Evolutionary conservation across 139 green algal genomes (phyloP), one percentile per base, ranked within the genome.

Genomic region (Edaphochlamys debaryana): DNA sequence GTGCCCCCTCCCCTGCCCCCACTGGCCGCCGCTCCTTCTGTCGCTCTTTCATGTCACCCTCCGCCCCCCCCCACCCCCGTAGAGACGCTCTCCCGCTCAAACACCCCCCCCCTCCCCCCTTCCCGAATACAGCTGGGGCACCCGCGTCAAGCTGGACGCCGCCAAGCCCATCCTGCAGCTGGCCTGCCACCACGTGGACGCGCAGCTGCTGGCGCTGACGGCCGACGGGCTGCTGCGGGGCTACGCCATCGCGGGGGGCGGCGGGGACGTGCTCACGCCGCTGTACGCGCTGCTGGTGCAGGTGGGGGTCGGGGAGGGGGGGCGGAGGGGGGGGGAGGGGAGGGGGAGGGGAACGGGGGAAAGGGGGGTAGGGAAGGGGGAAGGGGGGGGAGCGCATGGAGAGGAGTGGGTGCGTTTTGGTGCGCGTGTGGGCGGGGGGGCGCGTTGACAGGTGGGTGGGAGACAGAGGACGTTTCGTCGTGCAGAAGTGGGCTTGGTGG

Each of bases 111-210:
- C 22, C 70, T 34, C 71, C 70, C 37, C 36, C 50, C 23, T 45
- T n/a, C 3, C 48, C 41, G 9, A 38, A 30, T 20, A 20, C 68
- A 36, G 62, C n/a, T 90, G 87, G 87, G 87, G 87, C 34, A 29
- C 74, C 32, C 87, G 87, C 37, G 64, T 90, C 52, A 86, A 86
- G 82, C 79, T 90, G 42, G 87, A 90, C 62, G 71, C 78, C 11
- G 78, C 82, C 30, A 88, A 86, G 78, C 41, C 87, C 22, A 69
- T 86, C 13, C 64, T 88, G 32, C 76, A 64, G 7, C 69, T 91
- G 54, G 84, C 84, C 0, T 79, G 74, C 8, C 87, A 91, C 69
- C 69, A 64, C 4, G 54, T 38, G 29, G 80, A 86, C 20, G 54
- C 62, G 34, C 87, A 89, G 80, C 64, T 91, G 62, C 38, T 91